Percentiles rank a stretch among this genome's conserved stretches.
Evolutionary conservation across 768 basidiomycete genomes (phyloP).

Genomic region (Lactifluus echinatus): DNA sequence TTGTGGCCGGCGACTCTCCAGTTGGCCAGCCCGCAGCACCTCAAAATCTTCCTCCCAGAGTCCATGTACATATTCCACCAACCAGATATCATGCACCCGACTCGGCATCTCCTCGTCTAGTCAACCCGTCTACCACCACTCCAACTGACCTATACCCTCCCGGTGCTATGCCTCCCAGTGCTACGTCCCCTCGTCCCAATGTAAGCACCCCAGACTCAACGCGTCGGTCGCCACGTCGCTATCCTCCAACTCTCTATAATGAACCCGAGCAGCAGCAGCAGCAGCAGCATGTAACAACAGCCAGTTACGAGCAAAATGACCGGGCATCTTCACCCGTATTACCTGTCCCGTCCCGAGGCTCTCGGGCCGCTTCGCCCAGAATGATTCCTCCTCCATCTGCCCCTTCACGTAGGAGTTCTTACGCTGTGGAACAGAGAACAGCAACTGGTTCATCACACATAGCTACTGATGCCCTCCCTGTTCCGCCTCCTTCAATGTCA

Average conservation of each 20-base stretch:
- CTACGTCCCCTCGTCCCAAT: neutral
- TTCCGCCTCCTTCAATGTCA: conserved; percentile 11
- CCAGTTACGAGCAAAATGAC: neutral
- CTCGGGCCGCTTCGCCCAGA: neutral
- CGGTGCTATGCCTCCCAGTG: neutral
- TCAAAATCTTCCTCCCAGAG: neutral
- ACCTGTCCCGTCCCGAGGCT: conserved; percentile 3
- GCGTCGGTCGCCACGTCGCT: conserved; percentile 2
- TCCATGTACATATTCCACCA: conserved; percentile 9
- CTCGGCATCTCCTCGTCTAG: neutral
- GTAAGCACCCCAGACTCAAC: neutral
- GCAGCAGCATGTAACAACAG: neutral
- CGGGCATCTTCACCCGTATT: neutral
- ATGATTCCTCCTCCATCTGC: neutral
- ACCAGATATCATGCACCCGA: conserved; percentile 1
- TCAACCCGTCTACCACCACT: neutral
- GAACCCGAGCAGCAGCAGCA: conserved; percentile 11
- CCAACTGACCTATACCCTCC: neutral
- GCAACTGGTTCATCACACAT: neutral
- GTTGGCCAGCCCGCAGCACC: neutral
- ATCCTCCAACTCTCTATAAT: conserved; percentile 11
- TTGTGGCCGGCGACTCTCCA: neutral
- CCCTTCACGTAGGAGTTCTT: neutral
- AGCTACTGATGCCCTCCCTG: conserved; percentile 3
- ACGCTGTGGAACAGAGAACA: neutral